phyloP scores from a whole-genome alignment of 1,139 yeast species.

The Suhomyces anneliseae region DNA sequence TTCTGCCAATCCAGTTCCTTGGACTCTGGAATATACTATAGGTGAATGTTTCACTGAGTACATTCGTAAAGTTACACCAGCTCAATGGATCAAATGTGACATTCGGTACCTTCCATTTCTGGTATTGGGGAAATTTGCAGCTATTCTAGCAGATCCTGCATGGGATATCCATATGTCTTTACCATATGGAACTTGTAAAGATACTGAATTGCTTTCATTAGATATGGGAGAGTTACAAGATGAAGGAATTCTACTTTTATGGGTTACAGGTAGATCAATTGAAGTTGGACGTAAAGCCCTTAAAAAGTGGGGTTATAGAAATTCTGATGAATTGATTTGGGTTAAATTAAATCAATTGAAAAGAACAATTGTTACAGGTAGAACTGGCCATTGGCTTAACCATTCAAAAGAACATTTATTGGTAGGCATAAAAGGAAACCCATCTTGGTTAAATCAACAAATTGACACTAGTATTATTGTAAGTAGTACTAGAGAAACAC shows the following conservation, averaged over 20 bases:
- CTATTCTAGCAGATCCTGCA: slow-evolving; percentile 86
- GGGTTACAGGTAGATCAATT: slow-evolving; percentile 95
- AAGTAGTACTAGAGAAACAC: slow-evolving; percentile 82
- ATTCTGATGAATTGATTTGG: slow-evolving; percentile 85
- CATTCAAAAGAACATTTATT: slow-evolving; percentile 91
- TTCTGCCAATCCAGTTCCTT: slow-evolving; percentile 13
- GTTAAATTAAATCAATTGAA: slow-evolving; percentile 83
- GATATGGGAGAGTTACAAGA: slow-evolving; percentile 71
- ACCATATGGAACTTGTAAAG: slow-evolving; percentile 77
- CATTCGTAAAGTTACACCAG: slow-evolving; percentile 39
- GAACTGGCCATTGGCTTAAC: slow-evolving; percentile 96
- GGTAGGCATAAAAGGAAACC: slow-evolving; percentile 81
- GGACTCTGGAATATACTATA: slow-evolving; percentile 46
- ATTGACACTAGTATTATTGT: slow-evolving; percentile 78
- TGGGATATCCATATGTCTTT: slow-evolving; percentile 86
- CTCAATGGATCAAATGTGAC: slow-evolving; percentile 90
- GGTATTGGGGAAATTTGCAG: slow-evolving; percentile 80
- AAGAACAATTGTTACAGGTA: slow-evolving; percentile 88
- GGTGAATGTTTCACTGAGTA: slow-evolving; percentile 54
- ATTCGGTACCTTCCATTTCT: slow-evolving; percentile 68
- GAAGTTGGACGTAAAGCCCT: slow-evolving; percentile 83
- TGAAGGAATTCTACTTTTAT: slow-evolving; percentile 78
- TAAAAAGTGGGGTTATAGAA: slow-evolving; percentile 76
- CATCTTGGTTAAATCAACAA: slow-evolving; percentile 66
- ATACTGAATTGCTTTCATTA: slow-evolving; percentile 64